These are phyloP conservation scores for Arctium lappa DNA, from an alignment of 129 eudicot genomes.

Conservation along the genomic window DNA sequence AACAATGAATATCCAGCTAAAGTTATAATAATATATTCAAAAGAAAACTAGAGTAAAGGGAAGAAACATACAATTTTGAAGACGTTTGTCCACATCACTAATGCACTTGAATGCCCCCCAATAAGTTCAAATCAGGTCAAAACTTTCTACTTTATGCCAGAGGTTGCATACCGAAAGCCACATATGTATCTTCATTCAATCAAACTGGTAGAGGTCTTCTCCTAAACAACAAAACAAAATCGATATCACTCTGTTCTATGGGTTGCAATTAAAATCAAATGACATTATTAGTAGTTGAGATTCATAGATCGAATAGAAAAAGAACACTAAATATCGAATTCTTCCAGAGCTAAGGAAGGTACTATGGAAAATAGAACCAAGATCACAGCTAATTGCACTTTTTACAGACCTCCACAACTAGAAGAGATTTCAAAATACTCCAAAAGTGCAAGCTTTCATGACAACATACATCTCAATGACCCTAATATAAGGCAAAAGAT, in stretches of 20 bases:
- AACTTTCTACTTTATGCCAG: slow-evolving; percentile 18
- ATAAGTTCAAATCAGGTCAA: slow-evolving; percentile 17
- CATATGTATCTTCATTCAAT: slow-evolving; percentile 11
- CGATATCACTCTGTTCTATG: not conserved
- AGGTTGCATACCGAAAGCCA: slow-evolving; percentile 21
- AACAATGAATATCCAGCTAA: not conserved
- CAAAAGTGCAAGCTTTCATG: not conserved
- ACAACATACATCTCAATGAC: not conserved
- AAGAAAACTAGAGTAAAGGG: not conserved
- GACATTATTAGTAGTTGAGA: not conserved
- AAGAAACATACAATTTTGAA: slow-evolving; percentile 75
- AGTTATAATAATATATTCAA: not conserved
- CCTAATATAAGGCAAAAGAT: not conserved
- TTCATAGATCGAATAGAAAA: not conserved
- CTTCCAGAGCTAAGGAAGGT: not conserved
- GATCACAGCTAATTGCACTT: too few species aligned
- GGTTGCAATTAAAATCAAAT: not conserved
- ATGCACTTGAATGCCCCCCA: slow-evolving; percentile 16
- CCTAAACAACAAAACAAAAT: slow-evolving; percentile 13
- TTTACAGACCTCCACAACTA: too few species aligned
- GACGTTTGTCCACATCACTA: slow-evolving; percentile 92
- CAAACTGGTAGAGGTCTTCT: slow-evolving; percentile 11
- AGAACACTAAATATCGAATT: slow-evolving; percentile 1
- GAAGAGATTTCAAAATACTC: not conserved
- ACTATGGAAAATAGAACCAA: too few species aligned